Percentiles rank a stretch among this genome's conserved stretches.
These are phyloP conservation scores for Diaporthe sp. DNA, from an alignment of 2,329 filamentous ascomycete genomes.

Conservation along the genomic window DNA sequence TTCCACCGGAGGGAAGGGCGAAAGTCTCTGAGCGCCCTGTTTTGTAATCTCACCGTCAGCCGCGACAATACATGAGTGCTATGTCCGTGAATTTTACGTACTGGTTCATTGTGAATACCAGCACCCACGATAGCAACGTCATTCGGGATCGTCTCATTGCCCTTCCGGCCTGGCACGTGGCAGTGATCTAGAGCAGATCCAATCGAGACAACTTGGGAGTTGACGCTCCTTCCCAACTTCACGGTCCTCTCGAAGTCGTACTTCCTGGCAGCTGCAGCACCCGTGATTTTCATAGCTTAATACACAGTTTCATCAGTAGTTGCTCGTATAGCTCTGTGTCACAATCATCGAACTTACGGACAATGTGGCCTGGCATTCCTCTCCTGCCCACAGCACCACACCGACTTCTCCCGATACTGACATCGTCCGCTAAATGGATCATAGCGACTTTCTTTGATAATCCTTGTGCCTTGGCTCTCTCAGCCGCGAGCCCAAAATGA, in stretches of 20 bases:
- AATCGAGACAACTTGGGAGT: slow-evolving; percentile 73
- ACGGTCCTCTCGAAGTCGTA: slow-evolving; percentile 68
- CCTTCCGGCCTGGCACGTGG: slow-evolving; percentile 75
- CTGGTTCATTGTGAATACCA: slow-evolving; percentile 66
- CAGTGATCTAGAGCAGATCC: slow-evolving; percentile 79
- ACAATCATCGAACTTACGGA: slow-evolving; percentile 53
- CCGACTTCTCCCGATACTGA: slow-evolving; percentile 74
- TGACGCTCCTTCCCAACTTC: slow-evolving; percentile 66
- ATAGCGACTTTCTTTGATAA: slow-evolving; percentile 75
- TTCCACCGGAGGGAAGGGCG: slow-evolving; percentile 55
- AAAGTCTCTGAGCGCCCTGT: slow-evolving; percentile 53
- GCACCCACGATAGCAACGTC: slow-evolving; percentile 62
- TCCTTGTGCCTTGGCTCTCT: slow-evolving; percentile 74
- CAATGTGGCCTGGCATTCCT: slow-evolving; percentile 75
- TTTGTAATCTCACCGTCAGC: neutral
- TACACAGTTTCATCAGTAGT: slow-evolving; percentile 36
- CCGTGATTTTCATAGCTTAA: slow-evolving; percentile 77
- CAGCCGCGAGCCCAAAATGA: slow-evolving; percentile 81
- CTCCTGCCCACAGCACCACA: slow-evolving; percentile 79
- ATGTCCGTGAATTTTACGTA: slow-evolving; percentile 35
- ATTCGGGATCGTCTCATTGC: slow-evolving; percentile 57
- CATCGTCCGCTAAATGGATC: slow-evolving; percentile 80
- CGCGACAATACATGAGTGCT: neutral
- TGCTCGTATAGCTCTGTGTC: neutral
- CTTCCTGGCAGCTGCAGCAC: slow-evolving; percentile 73